Percentiles rank a stretch among this genome's conserved stretches.
These are phyloP conservation scores for Leccinum fallax DNA, from an alignment of 1,284 basidiomycete genomes.

Conservation along the genomic window DNA sequence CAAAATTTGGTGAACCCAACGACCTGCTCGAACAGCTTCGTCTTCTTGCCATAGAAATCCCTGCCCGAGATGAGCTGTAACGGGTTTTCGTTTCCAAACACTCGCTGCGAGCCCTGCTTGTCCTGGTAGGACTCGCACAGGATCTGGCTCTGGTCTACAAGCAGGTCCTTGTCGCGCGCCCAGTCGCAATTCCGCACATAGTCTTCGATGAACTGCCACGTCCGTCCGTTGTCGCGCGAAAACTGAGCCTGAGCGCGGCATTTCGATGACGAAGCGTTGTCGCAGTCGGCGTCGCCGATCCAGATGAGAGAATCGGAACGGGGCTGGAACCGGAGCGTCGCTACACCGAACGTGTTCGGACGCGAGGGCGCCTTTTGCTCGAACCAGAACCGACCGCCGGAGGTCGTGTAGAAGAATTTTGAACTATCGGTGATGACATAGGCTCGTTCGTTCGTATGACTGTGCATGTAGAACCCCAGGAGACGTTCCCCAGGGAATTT, in stretches of 20 bases:
- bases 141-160: slow-evolving; percentile 85
- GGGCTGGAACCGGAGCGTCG: slow-evolving; percentile 88
- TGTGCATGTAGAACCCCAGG: slow-evolving; percentile 86
- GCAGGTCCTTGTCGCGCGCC: slow-evolving; percentile 79
- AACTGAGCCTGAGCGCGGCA: slow-evolving; percentile 81
- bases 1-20: slow-evolving; percentile 97
- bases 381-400: slow-evolving; percentile 80
- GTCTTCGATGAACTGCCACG: slow-evolving; percentile 78
- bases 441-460: slow-evolving; percentile 77
- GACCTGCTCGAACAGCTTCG: slow-evolving; percentile 81
- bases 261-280: slow-evolving; percentile 36
- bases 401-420: slow-evolving; percentile 80
- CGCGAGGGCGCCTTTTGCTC: slow-evolving; percentile 58
- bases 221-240: slow-evolving; percentile 75
- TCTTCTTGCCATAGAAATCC: slow-evolving; percentile 74
- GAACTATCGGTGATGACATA: slow-evolving; percentile 81
- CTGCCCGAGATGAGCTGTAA: slow-evolving; percentile 81
- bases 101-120: slow-evolving; percentile 81
- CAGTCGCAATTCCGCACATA: slow-evolving; percentile 95
- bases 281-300: slow-evolving; percentile 79
- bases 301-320: slow-evolving; percentile 87
- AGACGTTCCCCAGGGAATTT: slow-evolving; percentile 64
- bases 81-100: slow-evolving; percentile 61
- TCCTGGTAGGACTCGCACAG: slow-evolving; percentile 88
- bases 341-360: slow-evolving; percentile 80